A percentile compares a stretch with the other conserved stretches of the same genome.
These are phyloP conservation scores for Rauvolfia tetraphylla DNA, from an alignment of 257 asterid species.

Conservation along the genomic window DNA sequence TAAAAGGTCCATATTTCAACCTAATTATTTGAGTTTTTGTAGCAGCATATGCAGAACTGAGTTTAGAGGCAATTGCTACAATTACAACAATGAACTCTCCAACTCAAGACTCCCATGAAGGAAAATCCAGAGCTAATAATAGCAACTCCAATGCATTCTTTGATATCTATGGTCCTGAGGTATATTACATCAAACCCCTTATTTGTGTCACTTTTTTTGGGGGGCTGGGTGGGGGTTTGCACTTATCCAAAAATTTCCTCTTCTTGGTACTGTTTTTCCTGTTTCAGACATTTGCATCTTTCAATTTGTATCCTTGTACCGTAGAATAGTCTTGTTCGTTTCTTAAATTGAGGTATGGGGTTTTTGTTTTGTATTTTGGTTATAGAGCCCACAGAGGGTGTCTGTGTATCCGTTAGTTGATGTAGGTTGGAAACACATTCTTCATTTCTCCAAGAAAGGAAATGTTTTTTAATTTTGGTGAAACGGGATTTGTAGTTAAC, in stretches of 20 bases:
- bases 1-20: too few relatives aligned
- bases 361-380: background rate
- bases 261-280: background rate
- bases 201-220: background rate
- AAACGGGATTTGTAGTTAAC: background rate
- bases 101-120: background rate
- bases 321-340: background rate
- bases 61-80: background rate
- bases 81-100: background rate
- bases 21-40: background rate
- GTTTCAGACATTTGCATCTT: background rate
- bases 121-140: background rate
- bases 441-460: background rate
- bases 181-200: constrained; percentile 4
- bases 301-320: background rate
- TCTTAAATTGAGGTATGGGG: too few relatives aligned
- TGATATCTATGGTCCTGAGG: constrained; percentile 88
- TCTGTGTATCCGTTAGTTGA: background rate
- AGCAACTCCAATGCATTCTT: constrained; percentile 37
- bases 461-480: background rate
- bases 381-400: background rate
- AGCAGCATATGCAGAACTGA: background rate
- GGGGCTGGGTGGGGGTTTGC: background rate
- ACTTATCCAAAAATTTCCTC: background rate
- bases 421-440: background rate